These are phyloP conservation scores for Straminergon stramineum DNA, from an alignment of 225 moss, liverwort and hornwort species.

Conservation along the genomic window DNA sequence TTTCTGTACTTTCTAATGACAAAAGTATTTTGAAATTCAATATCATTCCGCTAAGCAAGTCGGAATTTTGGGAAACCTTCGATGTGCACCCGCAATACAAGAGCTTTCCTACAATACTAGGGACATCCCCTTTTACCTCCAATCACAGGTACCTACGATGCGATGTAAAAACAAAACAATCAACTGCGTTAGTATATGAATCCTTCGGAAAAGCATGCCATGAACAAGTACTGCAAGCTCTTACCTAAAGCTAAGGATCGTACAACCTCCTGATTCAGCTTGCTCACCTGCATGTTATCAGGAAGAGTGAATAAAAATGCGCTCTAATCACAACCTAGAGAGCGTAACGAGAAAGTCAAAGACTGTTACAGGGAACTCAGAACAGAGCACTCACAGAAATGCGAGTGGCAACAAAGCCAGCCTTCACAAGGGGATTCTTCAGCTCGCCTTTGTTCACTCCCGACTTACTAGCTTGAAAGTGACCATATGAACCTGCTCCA, in stretches of 20 bases:
- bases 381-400: conserved; percentile 57
- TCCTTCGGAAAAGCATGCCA: neutral
- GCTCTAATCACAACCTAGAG: neutral
- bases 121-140: neutral
- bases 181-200: neutral
- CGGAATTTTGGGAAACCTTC: neutral
- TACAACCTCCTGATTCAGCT: conserved; percentile 77
- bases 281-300: conserved; percentile 53
- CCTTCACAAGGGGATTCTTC: conserved; percentile 58
- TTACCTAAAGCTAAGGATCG: conserved; percentile 74
- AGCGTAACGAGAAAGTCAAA: neutral
- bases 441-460: conserved; percentile 72
- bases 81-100: neutral
- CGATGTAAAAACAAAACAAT: neutral
- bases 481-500: conserved; percentile 80
- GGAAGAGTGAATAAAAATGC: neutral
- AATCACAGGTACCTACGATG: neutral
- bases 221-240: neutral
- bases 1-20: neutral
- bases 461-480: conserved; percentile 93
- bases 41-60: neutral
- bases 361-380: neutral
- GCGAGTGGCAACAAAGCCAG: conserved; percentile 93
- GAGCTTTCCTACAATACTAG: neutral
- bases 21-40: neutral